phyloP scores from a whole-genome alignment of 164 flowering plant genomes.

The Sextonia rubra region DNA sequence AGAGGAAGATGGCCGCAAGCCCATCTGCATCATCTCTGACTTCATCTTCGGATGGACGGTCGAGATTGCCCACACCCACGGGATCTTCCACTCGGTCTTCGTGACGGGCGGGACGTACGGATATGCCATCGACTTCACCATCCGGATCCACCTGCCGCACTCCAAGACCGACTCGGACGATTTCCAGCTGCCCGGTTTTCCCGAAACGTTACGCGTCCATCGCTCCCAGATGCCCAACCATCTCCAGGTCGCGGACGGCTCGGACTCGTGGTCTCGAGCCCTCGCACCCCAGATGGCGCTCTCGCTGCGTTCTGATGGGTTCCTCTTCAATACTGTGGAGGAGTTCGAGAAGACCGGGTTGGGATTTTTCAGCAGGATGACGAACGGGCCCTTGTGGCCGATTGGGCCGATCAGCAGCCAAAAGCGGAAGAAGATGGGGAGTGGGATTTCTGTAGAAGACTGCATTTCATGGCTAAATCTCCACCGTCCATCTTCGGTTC shows the following conservation, averaged over 20 bases:
- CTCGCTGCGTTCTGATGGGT: background rate
- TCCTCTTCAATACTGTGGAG: conserved; percentile 3
- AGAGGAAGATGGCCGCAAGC: background rate
- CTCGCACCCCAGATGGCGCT: background rate
- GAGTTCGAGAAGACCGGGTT: conserved; percentile 1
- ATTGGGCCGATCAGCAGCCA: background rate
- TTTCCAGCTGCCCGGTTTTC: conserved; percentile 4
- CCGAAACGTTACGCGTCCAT: background rate
- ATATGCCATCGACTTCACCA: background rate
- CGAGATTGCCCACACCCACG: background rate
- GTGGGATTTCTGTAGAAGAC: conserved; percentile 4
- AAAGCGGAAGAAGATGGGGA: background rate
- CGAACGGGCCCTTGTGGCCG: background rate
- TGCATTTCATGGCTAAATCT: conserved; percentile 11
- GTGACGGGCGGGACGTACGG: background rate
- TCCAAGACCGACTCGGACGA: background rate
- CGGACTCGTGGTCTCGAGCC: background rate
- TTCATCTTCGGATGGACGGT: conserved; percentile 11
- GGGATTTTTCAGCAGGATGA: conserved; percentile 1
- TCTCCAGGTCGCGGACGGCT: background rate
- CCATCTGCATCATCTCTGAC: conserved; percentile 14
- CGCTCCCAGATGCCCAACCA: background rate
- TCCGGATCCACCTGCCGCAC: background rate
- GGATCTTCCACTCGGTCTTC: background rate
- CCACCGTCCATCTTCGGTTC: conserved; percentile 7